Evolutionary conservation across 1,284 basidiomycete genomes (phyloP), one percentile per base, ranked within the genome.

Genomic region (Ceraceosorus guamensis): DNA sequence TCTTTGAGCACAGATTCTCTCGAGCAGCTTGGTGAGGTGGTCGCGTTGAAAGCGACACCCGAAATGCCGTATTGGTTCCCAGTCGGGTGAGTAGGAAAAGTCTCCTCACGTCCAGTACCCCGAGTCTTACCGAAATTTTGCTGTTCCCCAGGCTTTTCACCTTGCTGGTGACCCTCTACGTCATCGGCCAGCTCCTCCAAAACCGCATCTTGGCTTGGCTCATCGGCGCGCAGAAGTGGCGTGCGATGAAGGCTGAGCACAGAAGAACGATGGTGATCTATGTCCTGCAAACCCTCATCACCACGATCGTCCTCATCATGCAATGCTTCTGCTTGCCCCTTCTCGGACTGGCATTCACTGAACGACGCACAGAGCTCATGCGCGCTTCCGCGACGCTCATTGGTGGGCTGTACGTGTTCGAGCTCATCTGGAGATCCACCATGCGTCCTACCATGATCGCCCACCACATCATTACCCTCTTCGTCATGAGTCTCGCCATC

Each of bases 371-470:
- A 24, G 57, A 61, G 37, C 14, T 62, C 43, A 35, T 59, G 6
- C 56, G 57, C 14, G 39, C 52, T 10, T 2, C 37, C 3, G 62
- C 50, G 4, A 53, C 50, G 24, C 35, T 60, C 7, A 51, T 64
- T 43, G 53, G 59, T 0, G 52, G 41, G 6, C 48, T 61, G 34
- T 64, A 64, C 57, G 32, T 64, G 16, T 58, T 61, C 59, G 62
- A 64, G 46, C 41, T 64, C 35, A 49, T 64, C 48, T 64, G 61
- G 41, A 35, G 62, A 18, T 53, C 55, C 24, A 47, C 55, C 2
- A 62, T 64, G 58, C 57, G 56, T 14, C 51, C 49, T 16, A 56
- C 59, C 3, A 60, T 63, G 60, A 57, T 60, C 43, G 39, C 53
- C 5, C 59, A 63, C 48, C 60, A 63, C 51, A 11, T 45, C 6